A percentile compares a stretch with the other conserved stretches of the same genome.
Conservation (phyloP, 2,329 filamentous ascomycete genomes). For the Botrytis cinerea region DNA sequence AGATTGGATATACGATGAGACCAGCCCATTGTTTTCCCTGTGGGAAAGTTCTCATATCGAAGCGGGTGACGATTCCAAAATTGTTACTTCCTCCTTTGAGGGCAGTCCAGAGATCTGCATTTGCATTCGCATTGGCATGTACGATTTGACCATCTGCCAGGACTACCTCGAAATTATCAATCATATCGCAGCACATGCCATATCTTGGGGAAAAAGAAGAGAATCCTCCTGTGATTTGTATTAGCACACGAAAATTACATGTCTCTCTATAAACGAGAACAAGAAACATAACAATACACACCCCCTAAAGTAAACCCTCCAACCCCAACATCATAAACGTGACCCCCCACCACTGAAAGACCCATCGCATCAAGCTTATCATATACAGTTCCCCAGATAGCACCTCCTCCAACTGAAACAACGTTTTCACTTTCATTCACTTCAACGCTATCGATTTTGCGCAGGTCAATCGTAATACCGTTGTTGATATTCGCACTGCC, state of each 20-base stretch:
- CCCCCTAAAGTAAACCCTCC: slow-evolving; percentile 1
- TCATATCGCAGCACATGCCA: neutral
- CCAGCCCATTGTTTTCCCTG: slow-evolving; percentile 29
- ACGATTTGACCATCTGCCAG: slow-evolving; percentile 52
- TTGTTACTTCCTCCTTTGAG: slow-evolving; percentile 52
- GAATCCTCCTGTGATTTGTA: slow-evolving; percentile 22
- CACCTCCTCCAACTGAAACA: slow-evolving; percentile 44
- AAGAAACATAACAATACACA: neutral
- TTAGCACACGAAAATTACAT: slow-evolving; percentile 29
- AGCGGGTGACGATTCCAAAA: slow-evolving; percentile 52
- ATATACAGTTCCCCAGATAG: slow-evolving; percentile 41
- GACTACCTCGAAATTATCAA: slow-evolving; percentile 35
- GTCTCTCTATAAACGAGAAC: slow-evolving; percentile 17
- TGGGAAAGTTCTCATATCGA: slow-evolving; percentile 46
- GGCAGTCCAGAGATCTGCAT: slow-evolving; percentile 55
- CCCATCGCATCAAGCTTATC: slow-evolving; percentile 23
- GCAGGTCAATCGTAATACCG: slow-evolving; percentile 53
- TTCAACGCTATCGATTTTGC: slow-evolving; percentile 35
- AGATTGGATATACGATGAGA: neutral
- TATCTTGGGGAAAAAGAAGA: slow-evolving; percentile 4
- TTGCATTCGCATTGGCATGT: slow-evolving; percentile 43
- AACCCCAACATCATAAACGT: slow-evolving; percentile 30
- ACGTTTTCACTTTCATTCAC: slow-evolving; percentile 36
- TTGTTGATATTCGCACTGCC: slow-evolving; percentile 53
- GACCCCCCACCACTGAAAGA: slow-evolving; percentile 27